Evolutionary conservation across 2,329 filamentous ascomycete species (phyloP), one percentile per base, ranked within the genome.

Genomic region (Neonectria neomacrospora): DNA sequence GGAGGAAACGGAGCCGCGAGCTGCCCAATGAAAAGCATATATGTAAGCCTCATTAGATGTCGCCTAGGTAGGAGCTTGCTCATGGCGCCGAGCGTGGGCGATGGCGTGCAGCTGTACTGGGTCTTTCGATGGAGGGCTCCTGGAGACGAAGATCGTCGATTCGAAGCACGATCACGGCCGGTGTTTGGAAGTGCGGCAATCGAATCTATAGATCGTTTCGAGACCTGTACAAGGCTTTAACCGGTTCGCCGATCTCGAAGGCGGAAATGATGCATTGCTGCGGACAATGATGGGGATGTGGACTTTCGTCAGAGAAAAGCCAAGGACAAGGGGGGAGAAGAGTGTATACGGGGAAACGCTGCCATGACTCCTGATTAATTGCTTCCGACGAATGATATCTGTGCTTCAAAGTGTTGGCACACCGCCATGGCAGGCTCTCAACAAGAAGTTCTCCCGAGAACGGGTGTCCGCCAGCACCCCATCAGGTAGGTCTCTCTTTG

Each of bases 211-310:
- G 47, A 47, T 11, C 34, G 56, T 59, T 59, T 59, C 56, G 32
- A 62, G 54, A 47, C 32, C 44, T n/a, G 42, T 57, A 47, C 30
- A 41, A 57, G 48, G 22, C n/a, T 26, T 51, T 62, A 54, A 48
- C 54, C 59, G 54, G 48, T 53, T 32, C 23, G 41, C 32, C 26
- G 54, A 57, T 54, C 22, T 23, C 16, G 41, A 54, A 39, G 12
- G 47, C 30, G 41, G 48, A 54, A 50, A 56, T 41, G 23, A 54
- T 39, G 28, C 47, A 44, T 59, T 32, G 41, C 39, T 42, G 28
- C 30, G 48, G 39, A 26, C 22, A 54, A 20, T 41, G 9, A 57
- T 57, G 37, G 39, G 18, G 45, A 39, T 26, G 54, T 48, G 37
- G 18, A 20, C 10, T 37, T 42, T 50, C n/a, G 54, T 16, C 14